These are phyloP conservation scores for Pseudogymnoascus sp. DNA, from an alignment of 2,329 filamentous ascomycete species.

Conservation along the genomic window DNA sequence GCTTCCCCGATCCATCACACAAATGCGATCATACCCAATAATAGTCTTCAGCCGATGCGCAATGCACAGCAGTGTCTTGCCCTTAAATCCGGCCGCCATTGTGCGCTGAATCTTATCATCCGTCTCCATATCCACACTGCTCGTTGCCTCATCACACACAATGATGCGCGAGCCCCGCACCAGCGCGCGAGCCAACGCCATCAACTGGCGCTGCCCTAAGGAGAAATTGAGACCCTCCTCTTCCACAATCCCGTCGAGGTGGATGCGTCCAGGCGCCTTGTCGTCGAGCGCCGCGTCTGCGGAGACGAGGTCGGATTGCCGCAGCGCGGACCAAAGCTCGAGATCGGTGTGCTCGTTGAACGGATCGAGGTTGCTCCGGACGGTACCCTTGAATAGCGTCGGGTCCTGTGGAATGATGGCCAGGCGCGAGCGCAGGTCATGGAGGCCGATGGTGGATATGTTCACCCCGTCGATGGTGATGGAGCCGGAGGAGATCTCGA, in stretches of 20 bases:
- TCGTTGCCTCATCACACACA: conserved; percentile 93
- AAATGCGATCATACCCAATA: conserved; percentile 88
- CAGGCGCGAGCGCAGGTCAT: conserved; percentile 67
- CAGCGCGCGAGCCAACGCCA: conserved; percentile 85
- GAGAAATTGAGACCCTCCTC: conserved; percentile 96
- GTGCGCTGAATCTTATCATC: conserved; percentile 91
- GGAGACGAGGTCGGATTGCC: conserved; percentile 66
- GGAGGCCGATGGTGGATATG: conserved; percentile 66
- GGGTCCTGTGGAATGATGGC: conserved; percentile 82
- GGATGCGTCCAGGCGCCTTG: conserved; percentile 51
- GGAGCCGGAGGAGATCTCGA: conserved; percentile 54
- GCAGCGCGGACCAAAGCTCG: conserved; percentile 69
- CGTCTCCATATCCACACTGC: conserved; percentile 89
- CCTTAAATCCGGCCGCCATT: conserved; percentile 76
- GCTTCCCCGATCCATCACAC: conserved; percentile 84
- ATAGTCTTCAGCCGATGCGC: conserved; percentile 89
- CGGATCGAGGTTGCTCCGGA: conserved; percentile 72
- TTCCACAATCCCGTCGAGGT: conserved; percentile 78
- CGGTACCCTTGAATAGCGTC: conserved; percentile 73
- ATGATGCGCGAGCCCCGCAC: conserved; percentile 86
- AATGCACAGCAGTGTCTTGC: conserved; percentile 85
- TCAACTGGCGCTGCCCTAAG: conserved; percentile 86
- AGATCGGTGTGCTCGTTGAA: conserved; percentile 72
- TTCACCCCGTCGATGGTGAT: conserved; percentile 61
- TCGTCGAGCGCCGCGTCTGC: conserved; percentile 33